Evolutionary conservation across 345 rosid genomes (phyloP).

Genomic region (Arabidopsis thaliana): TAIR10.1 NC_003070.9:26074501-26075000

Average conservation of each 20-base stretch:
- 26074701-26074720: slow-evolving; percentile 55
- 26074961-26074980: slow-evolving; percentile 58
- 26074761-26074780: slow-evolving; percentile 46
- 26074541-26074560: slow-evolving; percentile 65
- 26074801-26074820: slow-evolving; percentile 39
- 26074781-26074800: slow-evolving; percentile 50
- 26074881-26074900: slow-evolving; percentile 76
- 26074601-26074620: slow-evolving; percentile 37
- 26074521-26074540: neutral
- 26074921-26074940: slow-evolving; percentile 58
- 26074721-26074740: slow-evolving; percentile 49
- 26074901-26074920: slow-evolving; percentile 58
- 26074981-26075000: slow-evolving; percentile 58
- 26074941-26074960: slow-evolving; percentile 55
- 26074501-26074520: neutral
- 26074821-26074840: slow-evolving; percentile 68
- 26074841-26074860: slow-evolving; percentile 80
- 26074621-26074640: slow-evolving; percentile 51
- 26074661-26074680: slow-evolving; percentile 48
- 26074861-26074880: slow-evolving; percentile 81
- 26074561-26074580: slow-evolving; percentile 44
- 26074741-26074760: slow-evolving; percentile 48
- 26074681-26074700: slow-evolving; percentile 83
- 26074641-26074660: slow-evolving; percentile 38
- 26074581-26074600: slow-evolving; percentile 47